Conservation (phyloP, 2,329 filamentous ascomycete genomes). For the Arthrocladium fulminans region DNA sequence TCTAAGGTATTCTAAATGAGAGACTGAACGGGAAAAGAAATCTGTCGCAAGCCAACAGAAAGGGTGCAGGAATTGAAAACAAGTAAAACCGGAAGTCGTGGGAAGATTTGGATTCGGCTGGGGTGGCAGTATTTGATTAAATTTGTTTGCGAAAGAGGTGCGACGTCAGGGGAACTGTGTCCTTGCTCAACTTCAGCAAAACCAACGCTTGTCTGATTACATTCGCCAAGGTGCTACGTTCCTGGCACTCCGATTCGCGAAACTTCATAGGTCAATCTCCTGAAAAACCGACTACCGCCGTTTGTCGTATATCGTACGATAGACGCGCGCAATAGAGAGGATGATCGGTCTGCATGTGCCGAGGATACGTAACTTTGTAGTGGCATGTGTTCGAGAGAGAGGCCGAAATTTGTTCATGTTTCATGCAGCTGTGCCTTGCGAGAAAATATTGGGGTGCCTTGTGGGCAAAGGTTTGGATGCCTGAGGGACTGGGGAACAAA, state of each 20-base stretch:
- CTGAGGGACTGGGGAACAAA: not conserved
- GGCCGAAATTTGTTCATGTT: not conserved
- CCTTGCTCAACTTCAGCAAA: not conserved
- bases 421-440: not conserved
- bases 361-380: not conserved
- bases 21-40: not conserved
- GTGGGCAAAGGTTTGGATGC: too few relatives aligned
- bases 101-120: not conserved
- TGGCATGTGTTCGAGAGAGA: not conserved
- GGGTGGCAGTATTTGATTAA: constrained; percentile 1
- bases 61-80: not conserved
- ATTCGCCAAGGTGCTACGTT: not conserved
- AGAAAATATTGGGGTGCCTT: too few relatives aligned
- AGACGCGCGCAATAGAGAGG: constrained; percentile 5
- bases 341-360: not conserved
- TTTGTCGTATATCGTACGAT: constrained; percentile 17
- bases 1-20: not conserved
- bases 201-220: not conserved
- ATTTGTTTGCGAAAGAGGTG: not conserved
- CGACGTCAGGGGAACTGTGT: constrained; percentile 8
- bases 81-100: not conserved
- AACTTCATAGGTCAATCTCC: constrained; percentile 17
- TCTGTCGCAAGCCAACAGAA: not conserved
- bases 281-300: constrained; percentile 18
- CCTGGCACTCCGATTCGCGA: constrained; percentile 9